Evolutionary conservation across 2,329 filamentous ascomycete genomes (phyloP).

Genomic region (Hypoxylon sp.): DNA sequence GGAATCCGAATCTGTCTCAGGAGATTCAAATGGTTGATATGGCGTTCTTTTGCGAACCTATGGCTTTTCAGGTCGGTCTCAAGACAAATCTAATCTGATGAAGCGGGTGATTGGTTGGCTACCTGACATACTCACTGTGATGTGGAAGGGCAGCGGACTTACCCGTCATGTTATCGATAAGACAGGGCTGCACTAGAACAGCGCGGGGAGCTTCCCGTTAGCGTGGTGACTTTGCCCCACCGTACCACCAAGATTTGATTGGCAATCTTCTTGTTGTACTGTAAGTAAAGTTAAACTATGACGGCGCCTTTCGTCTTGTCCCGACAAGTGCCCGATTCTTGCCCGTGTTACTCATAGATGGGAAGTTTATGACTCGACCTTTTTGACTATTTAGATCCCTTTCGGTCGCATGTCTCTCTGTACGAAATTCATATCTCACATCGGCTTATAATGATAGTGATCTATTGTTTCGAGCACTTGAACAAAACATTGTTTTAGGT

Average conservation of each 20-base stretch:
- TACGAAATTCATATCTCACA: not conserved
- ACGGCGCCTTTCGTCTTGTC: conserved; percentile 11
- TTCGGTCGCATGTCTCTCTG: not conserved
- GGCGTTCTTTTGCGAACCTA: no score
- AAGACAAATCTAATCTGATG: no score
- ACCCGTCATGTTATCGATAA: conserved; percentile 35
- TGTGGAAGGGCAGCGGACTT: conserved; percentile 2
- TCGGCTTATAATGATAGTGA: not conserved
- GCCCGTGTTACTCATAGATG: conserved; percentile 39
- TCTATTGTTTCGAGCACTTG: no score
- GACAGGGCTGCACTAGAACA: conserved; percentile 1
- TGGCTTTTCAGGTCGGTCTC: no score
- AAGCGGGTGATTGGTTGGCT: no score
- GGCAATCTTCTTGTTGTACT: not conserved
- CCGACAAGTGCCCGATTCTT: conserved; percentile 23
- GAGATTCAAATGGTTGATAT: no score
- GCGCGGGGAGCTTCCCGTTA: conserved; percentile 21
- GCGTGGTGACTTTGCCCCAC: conserved; percentile 2
- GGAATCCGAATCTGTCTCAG: no score
- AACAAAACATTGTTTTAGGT: not conserved
- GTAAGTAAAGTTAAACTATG: conserved; percentile 7
- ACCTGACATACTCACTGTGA: no score
- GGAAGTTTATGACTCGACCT: conserved; percentile 28
- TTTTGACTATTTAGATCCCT: conserved; percentile 9
- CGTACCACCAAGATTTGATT: conserved; percentile 9